Evolutionary conservation across 441 rosid genomes (phyloP).

Genomic region (Aquilaria agallochum): DNA sequence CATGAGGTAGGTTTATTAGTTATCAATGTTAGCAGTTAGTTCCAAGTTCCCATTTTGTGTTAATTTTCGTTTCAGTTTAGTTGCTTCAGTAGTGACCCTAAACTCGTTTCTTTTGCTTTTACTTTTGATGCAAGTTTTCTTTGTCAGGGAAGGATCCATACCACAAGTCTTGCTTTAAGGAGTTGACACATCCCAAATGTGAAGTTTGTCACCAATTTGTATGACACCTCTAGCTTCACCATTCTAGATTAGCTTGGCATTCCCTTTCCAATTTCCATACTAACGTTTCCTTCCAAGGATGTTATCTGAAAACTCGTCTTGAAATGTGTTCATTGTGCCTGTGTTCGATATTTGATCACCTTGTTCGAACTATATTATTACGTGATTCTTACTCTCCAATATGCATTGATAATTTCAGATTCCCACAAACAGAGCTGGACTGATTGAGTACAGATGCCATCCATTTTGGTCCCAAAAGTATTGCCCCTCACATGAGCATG

Average conservation of each 20-base stretch:
- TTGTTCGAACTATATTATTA: too few species aligned
- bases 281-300: too few species aligned
- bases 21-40: not conserved
- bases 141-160: slow-evolving; percentile 66
- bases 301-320: too few species aligned
- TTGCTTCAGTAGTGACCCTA: slow-evolving; percentile 1
- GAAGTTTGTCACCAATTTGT: slow-evolving; percentile 91
- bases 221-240: slow-evolving; percentile 24
- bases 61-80: not conserved
- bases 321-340: too few species aligned
- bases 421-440: slow-evolving; percentile 73
- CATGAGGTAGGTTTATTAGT: slow-evolving; percentile 49
- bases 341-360: too few species aligned
- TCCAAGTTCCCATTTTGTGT: not conserved
- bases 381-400: too few species aligned
- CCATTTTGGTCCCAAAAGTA: slow-evolving; percentile 96
- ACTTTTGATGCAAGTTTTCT: slow-evolving; percentile 72
- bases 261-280: too few species aligned
- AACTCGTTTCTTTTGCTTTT: slow-evolving; percentile 23
- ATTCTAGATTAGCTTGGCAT: too few species aligned
- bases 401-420: slow-evolving; percentile 39
- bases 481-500: slow-evolving; percentile 87
- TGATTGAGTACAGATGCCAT: slow-evolving; percentile 92
- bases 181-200: slow-evolving; percentile 87
- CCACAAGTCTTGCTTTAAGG: slow-evolving; percentile 89